Base-by-base conservation (phyloP, 805 yeast genomes). In the Blastobotrys muscicola region DNA sequence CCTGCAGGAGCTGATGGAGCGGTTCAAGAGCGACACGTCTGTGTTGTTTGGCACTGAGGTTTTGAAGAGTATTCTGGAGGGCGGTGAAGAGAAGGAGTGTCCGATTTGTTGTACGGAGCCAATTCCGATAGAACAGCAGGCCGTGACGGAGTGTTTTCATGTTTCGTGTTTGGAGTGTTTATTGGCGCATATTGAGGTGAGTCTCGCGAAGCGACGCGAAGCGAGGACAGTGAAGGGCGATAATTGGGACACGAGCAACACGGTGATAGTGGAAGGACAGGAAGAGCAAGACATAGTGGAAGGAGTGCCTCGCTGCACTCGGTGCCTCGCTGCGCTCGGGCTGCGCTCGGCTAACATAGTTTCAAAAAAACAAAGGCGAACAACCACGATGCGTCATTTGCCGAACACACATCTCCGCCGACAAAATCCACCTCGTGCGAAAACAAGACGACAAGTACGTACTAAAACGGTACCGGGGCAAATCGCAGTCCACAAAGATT, bases 71-170 rank as follows among this genome's bases (percentile, higher is more conserved):
- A 49, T 63, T 15, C 37, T 49, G 6, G 56, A 59, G 8, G 53
- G 52, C 1, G 54, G 74, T 3, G 63, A 61, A 2, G 71, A 70
- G 8, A 59, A 76, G 1, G 96, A 87, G 60, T 89, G 97, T 54
- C 78, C 94, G 0, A 85, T 89, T 16, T 90, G 97, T 60, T 78
- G 86, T 0, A 72, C 78, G 1, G 75, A 75, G 23, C 80, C 85
- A 0, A 79, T 85, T 12, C 66, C 69, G 1, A 51, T 70, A 2
- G 63, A 70, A 1, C 75, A 76, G 31, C 68, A 75, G 36, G 70
- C 79, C 0, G 70, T 90, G 9, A 76, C 89, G 0, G 78, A 77
- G 32, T 90, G 97, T 64, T 81, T 83, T 26, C 97, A 90, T 61
- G 63, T 78, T 36, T 86, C 80, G 49, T 90, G 97, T 58, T 64